These are phyloP conservation scores for Phytophthora quininea DNA, from an alignment of 352 stramenopile species.

Conservation along the genomic window DNA sequence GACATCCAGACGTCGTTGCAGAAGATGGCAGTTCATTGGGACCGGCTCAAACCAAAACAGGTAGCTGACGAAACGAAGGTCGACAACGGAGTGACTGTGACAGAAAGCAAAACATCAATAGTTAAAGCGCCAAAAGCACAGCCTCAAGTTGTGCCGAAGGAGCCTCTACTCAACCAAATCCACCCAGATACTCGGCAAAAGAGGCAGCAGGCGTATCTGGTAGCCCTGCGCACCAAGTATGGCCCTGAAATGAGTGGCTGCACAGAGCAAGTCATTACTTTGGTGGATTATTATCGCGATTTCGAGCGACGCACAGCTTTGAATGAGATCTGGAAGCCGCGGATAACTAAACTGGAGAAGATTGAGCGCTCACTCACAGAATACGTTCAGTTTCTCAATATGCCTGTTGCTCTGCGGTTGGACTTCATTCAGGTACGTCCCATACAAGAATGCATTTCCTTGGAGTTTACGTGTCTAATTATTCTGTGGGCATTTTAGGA, in stretches of 20 bases:
- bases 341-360: constrained; percentile 75
- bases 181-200: not conserved
- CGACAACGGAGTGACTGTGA: not conserved
- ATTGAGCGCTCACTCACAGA: constrained; percentile 72
- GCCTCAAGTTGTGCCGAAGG: constrained; percentile 2
- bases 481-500: constrained; percentile 32
- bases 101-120: not conserved
- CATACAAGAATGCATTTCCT: not conserved
- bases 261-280: constrained; percentile 75
- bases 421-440: constrained; percentile 61
- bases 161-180: constrained; percentile 9
- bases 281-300: constrained; percentile 85
- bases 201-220: constrained; percentile 20
- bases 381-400: constrained; percentile 72
- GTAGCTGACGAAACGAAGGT: not conserved
- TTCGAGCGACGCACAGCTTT: constrained; percentile 79
- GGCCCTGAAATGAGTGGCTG: constrained; percentile 59
- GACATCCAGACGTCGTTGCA: constrained; percentile 59
- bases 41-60: constrained; percentile 17
- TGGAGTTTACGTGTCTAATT: not conserved
- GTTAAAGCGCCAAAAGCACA: not conserved
- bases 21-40: constrained; percentile 33
- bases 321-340: constrained; percentile 71
- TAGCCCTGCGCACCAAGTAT: constrained; percentile 68
- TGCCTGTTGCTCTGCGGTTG: constrained; percentile 51